Evolutionary conservation across 108 stramenopile genomes (phyloP).

Genomic region (Fistulifera pelliculosa): DNA sequence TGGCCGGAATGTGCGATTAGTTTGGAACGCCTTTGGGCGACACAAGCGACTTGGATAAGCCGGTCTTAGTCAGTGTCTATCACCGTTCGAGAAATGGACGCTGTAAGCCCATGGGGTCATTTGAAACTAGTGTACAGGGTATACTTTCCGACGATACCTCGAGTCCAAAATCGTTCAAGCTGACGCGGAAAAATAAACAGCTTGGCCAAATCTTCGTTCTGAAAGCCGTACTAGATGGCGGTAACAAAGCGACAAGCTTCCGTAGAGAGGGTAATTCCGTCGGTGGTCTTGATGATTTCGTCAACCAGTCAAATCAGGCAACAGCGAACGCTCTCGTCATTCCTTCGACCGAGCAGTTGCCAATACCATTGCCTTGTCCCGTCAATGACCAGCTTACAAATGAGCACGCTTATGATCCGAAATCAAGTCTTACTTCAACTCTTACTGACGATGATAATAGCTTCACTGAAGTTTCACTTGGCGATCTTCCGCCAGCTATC

Average conservation of each 20-base stretch:
- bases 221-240: not conserved
- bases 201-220: conserved; percentile 12
- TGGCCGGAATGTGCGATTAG: conserved; percentile 43
- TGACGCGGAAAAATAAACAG: conserved; percentile 11
- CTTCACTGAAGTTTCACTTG: too few species aligned
- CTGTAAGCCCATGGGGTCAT: conserved; percentile 54
- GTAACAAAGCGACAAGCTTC: too few species aligned
- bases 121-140: conserved; percentile 54
- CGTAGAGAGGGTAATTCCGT: too few species aligned
- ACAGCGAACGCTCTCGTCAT: too few species aligned
- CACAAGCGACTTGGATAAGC: conserved; percentile 31
- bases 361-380: not conserved
- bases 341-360: too few species aligned
- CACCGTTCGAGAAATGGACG: conserved; percentile 62
- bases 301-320: too few species aligned
- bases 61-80: conserved; percentile 46
- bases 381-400: too few species aligned
- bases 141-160: conserved; percentile 9
- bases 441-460: too few species aligned
- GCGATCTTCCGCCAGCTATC: conserved; percentile 5
- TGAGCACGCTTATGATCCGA: too few species aligned
- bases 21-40: conserved; percentile 42
- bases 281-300: too few species aligned
- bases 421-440: too few species aligned
- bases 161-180: conserved; percentile 1